Evolutionary conservation across 352 stramenopile genomes (phyloP).

Genomic region (Poterioochromonas sp.): DNA sequence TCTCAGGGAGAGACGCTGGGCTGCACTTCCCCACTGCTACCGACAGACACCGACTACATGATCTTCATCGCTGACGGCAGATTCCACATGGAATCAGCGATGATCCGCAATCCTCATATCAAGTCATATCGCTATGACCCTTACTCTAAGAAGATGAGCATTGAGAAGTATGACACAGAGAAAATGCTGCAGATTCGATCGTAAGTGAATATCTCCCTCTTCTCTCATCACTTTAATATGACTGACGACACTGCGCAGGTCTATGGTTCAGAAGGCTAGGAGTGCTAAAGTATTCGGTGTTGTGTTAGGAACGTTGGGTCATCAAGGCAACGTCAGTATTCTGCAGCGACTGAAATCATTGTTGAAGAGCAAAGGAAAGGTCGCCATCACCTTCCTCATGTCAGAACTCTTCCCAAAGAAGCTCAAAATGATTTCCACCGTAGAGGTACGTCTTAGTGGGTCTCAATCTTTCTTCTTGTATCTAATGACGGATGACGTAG

Average conservation of each 20-base stretch:
- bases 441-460: conserved; percentile 36
- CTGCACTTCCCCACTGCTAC: conserved; percentile 89
- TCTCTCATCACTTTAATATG: background rate
- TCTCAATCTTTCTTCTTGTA: conserved; percentile 22
- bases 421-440: conserved; percentile 59
- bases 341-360: conserved; percentile 79
- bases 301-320: conserved; percentile 94
- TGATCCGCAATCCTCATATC: conserved; percentile 95
- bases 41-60: conserved; percentile 72
- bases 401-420: conserved; percentile 90
- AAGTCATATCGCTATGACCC: conserved; percentile 94
- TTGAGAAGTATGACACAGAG: conserved; percentile 89
- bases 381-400: conserved; percentile 86
- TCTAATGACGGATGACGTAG: conserved; percentile 61
- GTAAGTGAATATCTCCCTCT: conserved; percentile 26
- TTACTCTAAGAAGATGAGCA: conserved; percentile 92
- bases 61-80: conserved; percentile 97
- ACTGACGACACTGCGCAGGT: background rate
- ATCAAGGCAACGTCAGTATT: conserved; percentile 93
- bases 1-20: conserved; percentile 95
- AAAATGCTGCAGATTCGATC: conserved; percentile 86
- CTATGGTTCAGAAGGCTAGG: background rate
- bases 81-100: conserved; percentile 97
- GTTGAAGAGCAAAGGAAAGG: conserved; percentile 69
- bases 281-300: conserved; percentile 83